Evolutionary conservation across 1,284 basidiomycete genomes (phyloP).

Genomic region (Apiotrichum laibachii): DNA sequence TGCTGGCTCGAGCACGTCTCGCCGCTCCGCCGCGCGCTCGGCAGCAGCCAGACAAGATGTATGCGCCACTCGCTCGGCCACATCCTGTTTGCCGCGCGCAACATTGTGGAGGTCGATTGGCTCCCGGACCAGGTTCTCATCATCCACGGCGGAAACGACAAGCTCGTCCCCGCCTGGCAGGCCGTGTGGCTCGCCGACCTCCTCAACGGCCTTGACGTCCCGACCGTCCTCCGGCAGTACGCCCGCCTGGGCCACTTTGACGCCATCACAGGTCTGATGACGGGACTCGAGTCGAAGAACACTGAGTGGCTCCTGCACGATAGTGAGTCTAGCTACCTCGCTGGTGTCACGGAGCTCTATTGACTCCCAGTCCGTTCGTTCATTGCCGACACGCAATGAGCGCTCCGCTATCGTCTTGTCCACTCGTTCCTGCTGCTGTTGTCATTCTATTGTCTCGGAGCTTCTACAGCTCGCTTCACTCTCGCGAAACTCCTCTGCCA

Average conservation of each 20-base stretch:
- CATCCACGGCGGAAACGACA: slow-evolving; percentile 50
- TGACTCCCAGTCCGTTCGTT: slow-evolving; percentile 14
- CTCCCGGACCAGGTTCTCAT: slow-evolving; percentile 48
- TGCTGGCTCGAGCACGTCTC: slow-evolving; percentile 50
- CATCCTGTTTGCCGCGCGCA: slow-evolving; percentile 49
- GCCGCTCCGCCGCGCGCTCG: slow-evolving; percentile 44
- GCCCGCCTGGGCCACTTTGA: slow-evolving; percentile 47
- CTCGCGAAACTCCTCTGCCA: not conserved
- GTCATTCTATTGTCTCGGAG: too few relatives aligned
- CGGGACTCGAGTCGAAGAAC: slow-evolving; percentile 28
- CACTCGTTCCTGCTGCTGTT: not conserved
- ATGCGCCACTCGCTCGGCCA: slow-evolving; percentile 51
- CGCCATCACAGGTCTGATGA: slow-evolving; percentile 39
- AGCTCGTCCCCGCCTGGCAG: slow-evolving; percentile 46
- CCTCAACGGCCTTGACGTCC: slow-evolving; percentile 48
- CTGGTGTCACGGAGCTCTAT: not conserved
- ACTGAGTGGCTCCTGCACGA: slow-evolving; percentile 25
- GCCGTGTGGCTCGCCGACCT: slow-evolving; percentile 48
- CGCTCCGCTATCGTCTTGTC: not conserved
- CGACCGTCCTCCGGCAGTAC: slow-evolving; percentile 46
- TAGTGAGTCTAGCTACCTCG: not conserved
- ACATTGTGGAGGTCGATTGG: slow-evolving; percentile 43
- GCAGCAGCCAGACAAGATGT: slow-evolving; percentile 47
- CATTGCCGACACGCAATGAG: not conserved
- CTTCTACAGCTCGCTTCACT: not conserved